phyloP scores from a whole-genome alignment of 768 basidiomycete species.

The Boletus sp. region DNA sequence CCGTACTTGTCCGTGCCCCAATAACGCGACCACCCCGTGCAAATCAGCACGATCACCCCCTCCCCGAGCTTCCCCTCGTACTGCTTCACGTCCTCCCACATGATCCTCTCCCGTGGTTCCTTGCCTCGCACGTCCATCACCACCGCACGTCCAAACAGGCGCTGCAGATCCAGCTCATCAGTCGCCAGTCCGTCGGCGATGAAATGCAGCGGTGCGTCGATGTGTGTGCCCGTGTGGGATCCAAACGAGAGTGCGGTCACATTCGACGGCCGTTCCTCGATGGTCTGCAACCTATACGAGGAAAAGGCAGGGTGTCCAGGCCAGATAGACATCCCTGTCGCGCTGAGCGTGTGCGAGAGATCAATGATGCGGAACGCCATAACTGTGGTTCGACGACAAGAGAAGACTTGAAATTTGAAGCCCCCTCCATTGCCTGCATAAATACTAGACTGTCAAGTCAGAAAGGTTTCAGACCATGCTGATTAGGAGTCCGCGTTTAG shows the following conservation, averaged over 20 bases:
- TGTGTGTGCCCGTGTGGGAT: slow-evolving; percentile 74
- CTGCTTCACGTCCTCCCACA: slow-evolving; percentile 48
- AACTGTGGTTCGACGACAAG: background rate
- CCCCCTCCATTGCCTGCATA: too few relatives aligned
- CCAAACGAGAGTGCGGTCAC: slow-evolving; percentile 46
- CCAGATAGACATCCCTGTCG: slow-evolving; percentile 23
- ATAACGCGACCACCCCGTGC: slow-evolving; percentile 62
- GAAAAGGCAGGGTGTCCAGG: slow-evolving; percentile 22
- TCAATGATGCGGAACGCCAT: slow-evolving; percentile 20
- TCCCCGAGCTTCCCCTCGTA: slow-evolving; percentile 36
- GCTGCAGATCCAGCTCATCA: slow-evolving; percentile 49
- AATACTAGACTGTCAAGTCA: too few relatives aligned
- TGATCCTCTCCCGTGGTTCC: slow-evolving; percentile 44
- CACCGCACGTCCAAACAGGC: slow-evolving; percentile 50
- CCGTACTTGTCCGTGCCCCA: slow-evolving; percentile 49
- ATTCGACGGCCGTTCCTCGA: slow-evolving; percentile 4
- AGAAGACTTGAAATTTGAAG: background rate
- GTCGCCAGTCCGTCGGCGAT: slow-evolving; percentile 49
- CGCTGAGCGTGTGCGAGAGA: slow-evolving; percentile 21
- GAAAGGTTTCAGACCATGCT: too few relatives aligned
- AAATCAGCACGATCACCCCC: slow-evolving; percentile 49
- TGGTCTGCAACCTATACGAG: slow-evolving; percentile 1
- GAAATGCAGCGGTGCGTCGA: slow-evolving; percentile 75
- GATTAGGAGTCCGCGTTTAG: too few relatives aligned
- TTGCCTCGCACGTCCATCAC: slow-evolving; percentile 52